These are phyloP conservation scores for Leccinum barrowsii DNA, from an alignment of 768 basidiomycete species.

Conservation along the genomic window DNA sequence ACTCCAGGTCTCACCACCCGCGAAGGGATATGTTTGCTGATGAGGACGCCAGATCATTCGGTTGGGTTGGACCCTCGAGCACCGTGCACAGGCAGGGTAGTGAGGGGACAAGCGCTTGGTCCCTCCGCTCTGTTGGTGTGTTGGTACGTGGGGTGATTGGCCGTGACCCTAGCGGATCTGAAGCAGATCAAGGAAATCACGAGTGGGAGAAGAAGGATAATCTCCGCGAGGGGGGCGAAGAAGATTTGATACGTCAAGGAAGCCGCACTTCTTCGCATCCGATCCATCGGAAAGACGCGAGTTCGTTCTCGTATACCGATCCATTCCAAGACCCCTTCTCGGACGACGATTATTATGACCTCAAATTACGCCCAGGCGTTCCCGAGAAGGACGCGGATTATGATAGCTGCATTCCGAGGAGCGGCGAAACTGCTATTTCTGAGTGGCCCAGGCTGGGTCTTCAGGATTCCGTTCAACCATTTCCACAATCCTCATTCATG, in stretches of 20 bases:
- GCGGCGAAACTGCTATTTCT: slow-evolving; percentile 7
- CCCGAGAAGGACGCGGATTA: slow-evolving; percentile 22
- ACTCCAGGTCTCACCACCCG: slow-evolving; percentile 12
- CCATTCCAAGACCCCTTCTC: slow-evolving; percentile 36
- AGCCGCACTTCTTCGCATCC: slow-evolving; percentile 1
- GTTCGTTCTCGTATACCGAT: slow-evolving; percentile 42
- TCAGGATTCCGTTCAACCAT: slow-evolving; percentile 11
- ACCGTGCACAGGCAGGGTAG: slow-evolving; percentile 36
- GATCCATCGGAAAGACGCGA: slow-evolving; percentile 12
- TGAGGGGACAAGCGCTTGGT: slow-evolving; percentile 48
- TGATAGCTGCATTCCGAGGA: slow-evolving; percentile 11
- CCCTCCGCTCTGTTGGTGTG: slow-evolving; percentile 41
- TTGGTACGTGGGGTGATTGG: slow-evolving; percentile 28
- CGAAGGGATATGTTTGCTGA: slow-evolving; percentile 77
- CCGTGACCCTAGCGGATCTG: slow-evolving; percentile 27
- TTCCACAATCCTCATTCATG: slow-evolving; percentile 21
- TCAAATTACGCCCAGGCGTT: slow-evolving; percentile 6
- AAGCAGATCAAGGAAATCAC: slow-evolving; percentile 10
- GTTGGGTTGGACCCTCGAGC: slow-evolving; percentile 14
- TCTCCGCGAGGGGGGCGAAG: slow-evolving; percentile 4
- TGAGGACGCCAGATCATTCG: slow-evolving; percentile 61
- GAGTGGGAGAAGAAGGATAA: slow-evolving; percentile 21
- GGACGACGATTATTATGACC: slow-evolving; percentile 18
- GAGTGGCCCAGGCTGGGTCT: slow-evolving; percentile 15
- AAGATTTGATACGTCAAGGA: too few species aligned